phyloP scores from a whole-genome alignment of 1,284 basidiomycete genomes.

The Sporisorium reilianum region DNA sequence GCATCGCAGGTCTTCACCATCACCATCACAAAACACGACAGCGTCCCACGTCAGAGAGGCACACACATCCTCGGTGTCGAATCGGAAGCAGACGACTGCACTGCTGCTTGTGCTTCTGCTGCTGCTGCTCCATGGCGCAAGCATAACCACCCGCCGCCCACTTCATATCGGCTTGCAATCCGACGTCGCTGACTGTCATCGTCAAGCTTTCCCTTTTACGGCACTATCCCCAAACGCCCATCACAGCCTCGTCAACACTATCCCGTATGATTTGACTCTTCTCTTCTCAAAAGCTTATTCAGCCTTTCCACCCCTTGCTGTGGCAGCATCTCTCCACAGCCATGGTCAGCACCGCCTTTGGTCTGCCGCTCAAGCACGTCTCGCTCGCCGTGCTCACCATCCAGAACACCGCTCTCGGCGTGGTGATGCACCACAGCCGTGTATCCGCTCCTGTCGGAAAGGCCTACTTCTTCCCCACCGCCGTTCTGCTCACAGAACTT shows the following conservation, averaged over 20 bases:
- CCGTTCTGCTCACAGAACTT: conserved; percentile 91
- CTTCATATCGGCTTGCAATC: conserved; percentile 14
- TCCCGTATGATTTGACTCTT: conserved; percentile 24
- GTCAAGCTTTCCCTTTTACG: background rate
- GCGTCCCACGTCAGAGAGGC: background rate
- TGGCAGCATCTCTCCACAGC: background rate
- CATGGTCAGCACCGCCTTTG: conserved; percentile 33
- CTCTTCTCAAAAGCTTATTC: background rate
- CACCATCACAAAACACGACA: background rate
- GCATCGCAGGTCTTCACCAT: background rate
- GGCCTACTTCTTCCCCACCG: conserved; percentile 88
- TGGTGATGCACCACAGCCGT: conserved; percentile 75
- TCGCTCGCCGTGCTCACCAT: conserved; percentile 90
- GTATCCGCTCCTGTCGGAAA: conserved; percentile 78
- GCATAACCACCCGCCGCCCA: conserved; percentile 11
- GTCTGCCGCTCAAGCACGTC: conserved; percentile 50
- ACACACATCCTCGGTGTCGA: background rate
- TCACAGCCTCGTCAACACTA: background rate
- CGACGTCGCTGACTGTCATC: conserved; percentile 10
- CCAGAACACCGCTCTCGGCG: conserved; percentile 76
- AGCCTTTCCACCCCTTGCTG: background rate
- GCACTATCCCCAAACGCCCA: background rate
- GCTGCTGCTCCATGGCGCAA: background rate
- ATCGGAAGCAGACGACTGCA: background rate
- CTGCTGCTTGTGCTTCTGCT: background rate